These are phyloP conservation scores for Mrakiaceae sp. DNA, from an alignment of 1,284 basidiomycete genomes.

Conservation along the genomic window DNA sequence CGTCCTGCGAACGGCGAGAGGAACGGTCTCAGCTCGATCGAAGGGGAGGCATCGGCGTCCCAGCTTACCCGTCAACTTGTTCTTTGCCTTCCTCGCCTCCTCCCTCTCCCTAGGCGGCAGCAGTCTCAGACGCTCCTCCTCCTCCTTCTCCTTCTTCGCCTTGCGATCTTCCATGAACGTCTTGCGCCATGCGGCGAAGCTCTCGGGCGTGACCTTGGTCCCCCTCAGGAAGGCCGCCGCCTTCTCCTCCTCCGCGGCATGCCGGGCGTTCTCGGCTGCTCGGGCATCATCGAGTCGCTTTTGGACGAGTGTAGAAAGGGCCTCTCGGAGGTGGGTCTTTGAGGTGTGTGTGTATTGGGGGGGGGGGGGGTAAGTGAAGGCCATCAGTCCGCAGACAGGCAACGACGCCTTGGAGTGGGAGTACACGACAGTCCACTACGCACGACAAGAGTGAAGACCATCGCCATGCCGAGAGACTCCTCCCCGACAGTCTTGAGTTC, in stretches of 20 bases:
- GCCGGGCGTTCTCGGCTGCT: neutral
- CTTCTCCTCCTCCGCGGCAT: conserved; percentile 43
- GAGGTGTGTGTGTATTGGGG: too few relatives aligned
- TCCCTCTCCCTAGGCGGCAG: conserved; percentile 77
- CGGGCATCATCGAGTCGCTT: too few relatives aligned
- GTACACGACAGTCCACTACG: too few relatives aligned
- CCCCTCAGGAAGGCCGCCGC: conserved; percentile 81
- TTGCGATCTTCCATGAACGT: conserved; percentile 62
- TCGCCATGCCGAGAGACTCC: conserved; percentile 90
- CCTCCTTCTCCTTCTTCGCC: conserved; percentile 50
- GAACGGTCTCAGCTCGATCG: neutral
- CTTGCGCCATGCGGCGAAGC: conserved; percentile 70
- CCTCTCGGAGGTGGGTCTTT: conserved; percentile 64
- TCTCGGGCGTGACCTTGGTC: conserved; percentile 72
- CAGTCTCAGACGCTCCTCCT: conserved; percentile 69
- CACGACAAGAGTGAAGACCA: conserved; percentile 77
- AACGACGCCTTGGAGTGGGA: too few relatives aligned
- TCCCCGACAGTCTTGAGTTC: conserved; percentile 57
- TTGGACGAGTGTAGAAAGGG: conserved; percentile 50
- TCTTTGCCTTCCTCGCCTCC: conserved; percentile 58
- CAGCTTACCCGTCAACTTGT: conserved; percentile 56
- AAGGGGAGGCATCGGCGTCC: neutral
- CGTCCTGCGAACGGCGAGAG: conserved; percentile 45
- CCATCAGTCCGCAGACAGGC: too few relatives aligned
- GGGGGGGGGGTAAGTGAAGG: too few relatives aligned